Evolutionary conservation across 306 rosid species (phyloP).

Genomic region (Sechiopsis laciniata): DNA sequence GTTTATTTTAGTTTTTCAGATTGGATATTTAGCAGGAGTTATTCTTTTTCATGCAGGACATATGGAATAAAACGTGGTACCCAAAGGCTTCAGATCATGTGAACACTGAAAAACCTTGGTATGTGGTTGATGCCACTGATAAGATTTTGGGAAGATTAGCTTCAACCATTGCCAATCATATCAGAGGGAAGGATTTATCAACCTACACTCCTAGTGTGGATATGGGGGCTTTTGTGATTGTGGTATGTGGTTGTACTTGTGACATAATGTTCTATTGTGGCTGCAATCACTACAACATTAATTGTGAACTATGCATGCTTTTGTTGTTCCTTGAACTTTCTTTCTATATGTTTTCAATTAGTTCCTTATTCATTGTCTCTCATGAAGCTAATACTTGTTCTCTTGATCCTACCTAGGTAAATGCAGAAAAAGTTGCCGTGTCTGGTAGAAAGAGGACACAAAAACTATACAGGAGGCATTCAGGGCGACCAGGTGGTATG

Average conservation of each 20-base stretch:
- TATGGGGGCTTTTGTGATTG: constrained; percentile 97
- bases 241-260: constrained; percentile 49
- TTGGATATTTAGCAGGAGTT: background rate
- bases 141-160: constrained; percentile 87
- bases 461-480: constrained; percentile 92
- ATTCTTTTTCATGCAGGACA: constrained; percentile 45
- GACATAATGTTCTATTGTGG: background rate
- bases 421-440: constrained; percentile 93
- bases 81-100: constrained; percentile 95
- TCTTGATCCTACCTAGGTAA: constrained; percentile 47
- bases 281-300: background rate
- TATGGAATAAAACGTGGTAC: constrained; percentile 91
- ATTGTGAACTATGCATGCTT: constrained; percentile 4
- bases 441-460: constrained; percentile 90
- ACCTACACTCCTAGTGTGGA: constrained; percentile 94
- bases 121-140: constrained; percentile 83
- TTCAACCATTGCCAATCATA: constrained; percentile 74
- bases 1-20: background rate
- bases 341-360: background rate
- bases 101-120: constrained; percentile 82
- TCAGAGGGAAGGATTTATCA: constrained; percentile 70
- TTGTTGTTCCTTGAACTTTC: background rate
- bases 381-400: background rate
- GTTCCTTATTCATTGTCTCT: background rate
- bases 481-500: constrained; percentile 99